These are phyloP conservation scores for Aspergillus coremiiformis DNA, from an alignment of 495 filamentous ascomycete species.

Conservation along the genomic window DNA sequence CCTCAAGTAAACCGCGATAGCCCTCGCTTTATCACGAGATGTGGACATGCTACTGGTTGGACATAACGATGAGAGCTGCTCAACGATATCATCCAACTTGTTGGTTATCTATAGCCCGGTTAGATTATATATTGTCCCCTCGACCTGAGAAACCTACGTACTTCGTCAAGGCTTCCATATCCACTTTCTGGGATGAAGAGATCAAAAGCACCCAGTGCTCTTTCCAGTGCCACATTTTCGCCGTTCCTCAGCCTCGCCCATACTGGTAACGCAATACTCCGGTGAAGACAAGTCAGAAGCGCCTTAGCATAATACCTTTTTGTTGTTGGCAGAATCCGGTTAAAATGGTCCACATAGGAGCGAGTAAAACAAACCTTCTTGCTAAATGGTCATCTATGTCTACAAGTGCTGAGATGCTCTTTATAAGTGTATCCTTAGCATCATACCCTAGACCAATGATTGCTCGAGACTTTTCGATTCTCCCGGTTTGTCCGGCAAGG, in stretches of 20 bases:
- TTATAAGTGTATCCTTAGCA: slow-evolving; percentile 75
- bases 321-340: slow-evolving; percentile 2
- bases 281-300: slow-evolving; percentile 71
- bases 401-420: slow-evolving; percentile 52
- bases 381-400: slow-evolving; percentile 69
- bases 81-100: slow-evolving; percentile 57
- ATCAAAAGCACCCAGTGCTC: slow-evolving; percentile 73
- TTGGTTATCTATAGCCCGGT: slow-evolving; percentile 44
- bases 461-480: slow-evolving; percentile 58
- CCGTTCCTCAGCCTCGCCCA: slow-evolving; percentile 55
- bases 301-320: slow-evolving; percentile 66
- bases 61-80: slow-evolving; percentile 41
- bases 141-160: slow-evolving; percentile 25
- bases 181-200: slow-evolving; percentile 71
- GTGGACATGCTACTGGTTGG: slow-evolving; percentile 44
- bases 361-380: slow-evolving; percentile 51
- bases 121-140: neutral
- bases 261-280: slow-evolving; percentile 65
- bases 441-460: slow-evolving; percentile 74
- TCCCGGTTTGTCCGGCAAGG: slow-evolving; percentile 56
- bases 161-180: slow-evolving; percentile 65
- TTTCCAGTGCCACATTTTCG: slow-evolving; percentile 56
- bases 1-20: slow-evolving; percentile 58
- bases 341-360: slow-evolving; percentile 2
- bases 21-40: slow-evolving; percentile 58